Conservation (phyloP, 495 filamentous ascomycete species). For the Oleoguttula mirabilis region DNA sequence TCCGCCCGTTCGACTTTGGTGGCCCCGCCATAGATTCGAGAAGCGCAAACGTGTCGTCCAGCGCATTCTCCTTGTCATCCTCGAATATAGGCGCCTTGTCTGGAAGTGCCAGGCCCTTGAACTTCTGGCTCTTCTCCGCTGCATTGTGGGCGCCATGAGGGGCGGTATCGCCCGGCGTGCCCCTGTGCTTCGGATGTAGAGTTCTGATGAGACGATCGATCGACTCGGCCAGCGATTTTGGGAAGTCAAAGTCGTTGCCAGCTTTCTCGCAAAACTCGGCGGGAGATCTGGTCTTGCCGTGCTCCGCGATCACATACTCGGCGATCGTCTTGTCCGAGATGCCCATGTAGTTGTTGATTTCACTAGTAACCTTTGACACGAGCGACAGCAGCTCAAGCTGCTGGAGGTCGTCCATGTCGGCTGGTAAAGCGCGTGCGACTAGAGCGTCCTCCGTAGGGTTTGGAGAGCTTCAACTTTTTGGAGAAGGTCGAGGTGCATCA, state of each 20-base stretch:
- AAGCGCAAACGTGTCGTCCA: conserved; percentile 90
- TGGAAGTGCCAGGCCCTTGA: conserved; percentile 80
- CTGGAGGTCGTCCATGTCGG: conserved; percentile 76
- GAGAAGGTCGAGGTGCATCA: too few relatives aligned
- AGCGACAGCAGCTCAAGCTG: conserved; percentile 85
- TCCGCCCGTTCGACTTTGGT: conserved; percentile 39
- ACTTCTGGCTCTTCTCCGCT: conserved; percentile 60
- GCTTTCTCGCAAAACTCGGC: conserved; percentile 60
- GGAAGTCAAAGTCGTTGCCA: conserved; percentile 70
- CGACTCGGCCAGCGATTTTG: conserved; percentile 77
- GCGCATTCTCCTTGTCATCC: conserved; percentile 34
- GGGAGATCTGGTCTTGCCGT: conserved; percentile 57
- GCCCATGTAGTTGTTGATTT: conserved; percentile 87
- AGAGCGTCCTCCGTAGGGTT: too few relatives aligned
- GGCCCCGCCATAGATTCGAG: conserved; percentile 78
- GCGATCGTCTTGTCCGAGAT: conserved; percentile 88
- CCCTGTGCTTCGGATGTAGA: conserved; percentile 80
- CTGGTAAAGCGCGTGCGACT: too few relatives aligned
- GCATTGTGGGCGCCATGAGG: conserved; percentile 27
- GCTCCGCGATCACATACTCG: conserved; percentile 88
- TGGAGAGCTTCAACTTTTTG: too few relatives aligned
- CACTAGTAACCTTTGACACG: conserved; percentile 86
- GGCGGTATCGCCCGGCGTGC: conserved; percentile 25
- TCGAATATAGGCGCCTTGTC: conserved; percentile 50
- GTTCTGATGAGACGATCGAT: conserved; percentile 77